Conservation (phyloP, 352 stramenopile species). For the Phytophthora sp. region DNA sequence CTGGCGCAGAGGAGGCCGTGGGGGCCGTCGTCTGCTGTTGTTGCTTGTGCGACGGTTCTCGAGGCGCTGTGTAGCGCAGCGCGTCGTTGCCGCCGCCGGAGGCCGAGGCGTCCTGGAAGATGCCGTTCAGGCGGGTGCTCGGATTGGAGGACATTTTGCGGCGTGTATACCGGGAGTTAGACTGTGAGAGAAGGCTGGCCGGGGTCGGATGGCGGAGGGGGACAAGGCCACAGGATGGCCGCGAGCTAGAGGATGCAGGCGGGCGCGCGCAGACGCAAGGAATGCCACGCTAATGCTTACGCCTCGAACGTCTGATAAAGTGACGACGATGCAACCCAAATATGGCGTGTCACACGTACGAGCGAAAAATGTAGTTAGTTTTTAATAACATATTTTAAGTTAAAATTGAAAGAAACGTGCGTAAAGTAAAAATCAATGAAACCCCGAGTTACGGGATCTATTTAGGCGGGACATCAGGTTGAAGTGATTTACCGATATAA, state of each 20-base stretch:
- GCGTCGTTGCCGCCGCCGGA: conserved; percentile 58
- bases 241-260: background rate
- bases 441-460: too few relatives aligned
- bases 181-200: background rate
- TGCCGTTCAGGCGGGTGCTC: conserved; percentile 54
- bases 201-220: conserved; percentile 11
- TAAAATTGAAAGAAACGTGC: too few relatives aligned
- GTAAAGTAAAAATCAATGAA: too few relatives aligned
- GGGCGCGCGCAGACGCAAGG: background rate
- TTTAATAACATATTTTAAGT: too few relatives aligned
- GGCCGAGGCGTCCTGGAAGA: conserved; percentile 54
- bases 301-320: conserved; percentile 31
- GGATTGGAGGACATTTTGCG: conserved; percentile 49
- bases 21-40: conserved; percentile 24
- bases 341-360: conserved; percentile 34
- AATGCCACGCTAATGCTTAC: conserved; percentile 23
- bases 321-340: conserved; percentile 30
- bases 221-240: background rate
- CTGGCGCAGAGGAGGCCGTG: conserved; percentile 21
- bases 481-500: too few relatives aligned
- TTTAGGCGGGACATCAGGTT: too few relatives aligned
- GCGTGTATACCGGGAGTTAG: conserved; percentile 1
- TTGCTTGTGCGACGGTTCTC: conserved; percentile 56
- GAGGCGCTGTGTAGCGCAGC: conserved; percentile 70
- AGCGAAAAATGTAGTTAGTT: too few relatives aligned